Evolutionary conservation across 1,139 yeast genomes (phyloP), one percentile per base, ranked within the genome.

Genomic region (Geotrichum klebahnii): DNA sequence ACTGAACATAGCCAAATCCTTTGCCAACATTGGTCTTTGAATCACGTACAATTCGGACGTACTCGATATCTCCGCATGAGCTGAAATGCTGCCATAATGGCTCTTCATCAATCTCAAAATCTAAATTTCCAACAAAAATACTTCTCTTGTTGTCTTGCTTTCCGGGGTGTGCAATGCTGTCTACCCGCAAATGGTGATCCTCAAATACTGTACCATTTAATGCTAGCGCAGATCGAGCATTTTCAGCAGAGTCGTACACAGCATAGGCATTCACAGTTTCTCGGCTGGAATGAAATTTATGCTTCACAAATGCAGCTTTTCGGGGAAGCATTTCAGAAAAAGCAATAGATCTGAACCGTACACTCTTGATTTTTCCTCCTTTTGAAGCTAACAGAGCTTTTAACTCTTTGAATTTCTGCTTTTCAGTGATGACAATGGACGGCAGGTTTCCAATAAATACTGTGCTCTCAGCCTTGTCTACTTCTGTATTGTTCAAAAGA

Each of bases 1-100:
- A 94, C 68, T 92, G 97, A 31, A 94, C 89, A 66, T 89, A 86
- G 3, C 96, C 98, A 72, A 94, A 90, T 3, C 99, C 99, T 70
- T 92, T 94, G 59, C 98, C 99, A 56, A 92, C 74, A 62, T 94
- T 92, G 26, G 97, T 92, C 69, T 87, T 87, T 17, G 95, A 71
- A 66, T 94, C 98, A 64, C 99, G 81, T 32, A 94, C 79, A 48
- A 94, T 77, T 65, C 99, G 79, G 23, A 90, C 97, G 56, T 87
- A 83, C 66, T 89, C 96, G 49, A 94, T 83, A 38, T 78, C 78
- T 43, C 88, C 89, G 58, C 83, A 75, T 2, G 66, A 59, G 14
- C 34, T 32, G 69, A 94, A 94, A 66, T 84, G 88, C 53, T 74
- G 76, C 96, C 97, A 94, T 48, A 92, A 73, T 31, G 80, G 76